These are phyloP conservation scores for Glonium stellatum DNA, from an alignment of 495 filamentous ascomycete species.

Conservation along the genomic window DNA sequence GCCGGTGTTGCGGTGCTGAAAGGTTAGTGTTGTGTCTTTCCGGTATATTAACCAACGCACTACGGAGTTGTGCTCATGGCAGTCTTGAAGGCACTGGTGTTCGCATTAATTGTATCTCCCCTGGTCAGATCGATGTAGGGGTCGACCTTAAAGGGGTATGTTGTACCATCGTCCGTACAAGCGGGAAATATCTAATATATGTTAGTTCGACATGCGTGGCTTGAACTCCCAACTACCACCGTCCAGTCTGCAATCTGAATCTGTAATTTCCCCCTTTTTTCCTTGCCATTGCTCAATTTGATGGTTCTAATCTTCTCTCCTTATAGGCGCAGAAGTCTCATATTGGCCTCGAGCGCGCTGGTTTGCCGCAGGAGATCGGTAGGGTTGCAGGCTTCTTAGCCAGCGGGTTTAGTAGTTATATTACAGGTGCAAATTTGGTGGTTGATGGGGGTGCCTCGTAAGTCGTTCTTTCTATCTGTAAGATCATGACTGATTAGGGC, in stretches of 20 bases:
- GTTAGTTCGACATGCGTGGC: slow-evolving; percentile 46
- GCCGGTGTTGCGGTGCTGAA: slow-evolving; percentile 52
- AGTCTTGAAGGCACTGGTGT: slow-evolving; percentile 43
- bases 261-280: slow-evolving; percentile 29
- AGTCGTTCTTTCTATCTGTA: not conserved
- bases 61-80: not conserved
- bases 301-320: not conserved
- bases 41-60: not conserved
- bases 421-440: slow-evolving; percentile 49
- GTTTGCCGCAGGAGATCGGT: slow-evolving; percentile 49
- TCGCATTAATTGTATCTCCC: slow-evolving; percentile 52
- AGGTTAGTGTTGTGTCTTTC: slow-evolving; percentile 20
- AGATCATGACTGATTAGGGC: not conserved
- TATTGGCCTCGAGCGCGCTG: slow-evolving; percentile 45
- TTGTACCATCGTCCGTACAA: slow-evolving; percentile 1
- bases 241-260: slow-evolving; percentile 45
- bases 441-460: slow-evolving; percentile 51
- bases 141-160: slow-evolving; percentile 46
- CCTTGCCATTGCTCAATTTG: not conserved
- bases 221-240: slow-evolving; percentile 52
- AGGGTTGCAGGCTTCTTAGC: slow-evolving; percentile 53
- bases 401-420: slow-evolving; percentile 51
- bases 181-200: not conserved
- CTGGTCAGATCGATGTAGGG: slow-evolving; percentile 53
- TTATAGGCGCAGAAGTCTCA: slow-evolving; percentile 36